phyloP scores from a whole-genome alignment of 768 basidiomycete genomes.

The Phlebiopsis flavidoalba region DNA sequence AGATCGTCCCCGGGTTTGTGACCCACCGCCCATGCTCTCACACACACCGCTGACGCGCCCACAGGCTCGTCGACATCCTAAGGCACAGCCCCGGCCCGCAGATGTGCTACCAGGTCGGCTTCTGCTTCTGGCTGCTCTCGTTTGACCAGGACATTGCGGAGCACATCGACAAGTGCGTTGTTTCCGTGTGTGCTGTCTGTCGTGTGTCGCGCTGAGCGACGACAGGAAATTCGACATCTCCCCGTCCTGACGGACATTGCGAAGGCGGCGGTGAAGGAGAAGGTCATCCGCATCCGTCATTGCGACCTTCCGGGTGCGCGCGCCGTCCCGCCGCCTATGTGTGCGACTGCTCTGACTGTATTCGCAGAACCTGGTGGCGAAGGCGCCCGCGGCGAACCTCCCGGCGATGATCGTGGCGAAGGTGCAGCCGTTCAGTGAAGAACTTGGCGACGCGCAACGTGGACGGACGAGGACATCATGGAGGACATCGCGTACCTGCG shows the following conservation, averaged over 20 bases:
- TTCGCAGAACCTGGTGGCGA: slow-evolving; percentile 80
- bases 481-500: slow-evolving; percentile 88
- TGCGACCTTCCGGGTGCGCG: slow-evolving; percentile 85
- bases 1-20: slow-evolving; percentile 61
- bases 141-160: slow-evolving; percentile 86
- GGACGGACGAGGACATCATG: slow-evolving; percentile 91
- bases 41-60: not conserved
- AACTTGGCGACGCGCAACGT: slow-evolving; percentile 67
- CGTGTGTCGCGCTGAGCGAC: not conserved
- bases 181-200: not conserved
- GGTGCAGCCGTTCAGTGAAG: slow-evolving; percentile 82
- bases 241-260: slow-evolving; percentile 80
- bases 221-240: slow-evolving; percentile 82
- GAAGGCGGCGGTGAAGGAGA: slow-evolving; percentile 91
- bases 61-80: slow-evolving; percentile 78
- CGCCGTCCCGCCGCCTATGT: not conserved
- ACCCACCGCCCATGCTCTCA: too few species aligned
- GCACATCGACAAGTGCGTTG: slow-evolving; percentile 76
- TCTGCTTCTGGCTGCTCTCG: slow-evolving; percentile 91
- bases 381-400: slow-evolving; percentile 84
- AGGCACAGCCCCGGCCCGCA: slow-evolving; percentile 82
- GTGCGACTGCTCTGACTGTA: not conserved
- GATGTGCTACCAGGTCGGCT: slow-evolving; percentile 91
- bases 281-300: slow-evolving; percentile 91
- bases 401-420: slow-evolving; percentile 90